Conservation (phyloP, 2,329 filamentous ascomycete species). For the Pyricularia pennisetigena region DNA sequence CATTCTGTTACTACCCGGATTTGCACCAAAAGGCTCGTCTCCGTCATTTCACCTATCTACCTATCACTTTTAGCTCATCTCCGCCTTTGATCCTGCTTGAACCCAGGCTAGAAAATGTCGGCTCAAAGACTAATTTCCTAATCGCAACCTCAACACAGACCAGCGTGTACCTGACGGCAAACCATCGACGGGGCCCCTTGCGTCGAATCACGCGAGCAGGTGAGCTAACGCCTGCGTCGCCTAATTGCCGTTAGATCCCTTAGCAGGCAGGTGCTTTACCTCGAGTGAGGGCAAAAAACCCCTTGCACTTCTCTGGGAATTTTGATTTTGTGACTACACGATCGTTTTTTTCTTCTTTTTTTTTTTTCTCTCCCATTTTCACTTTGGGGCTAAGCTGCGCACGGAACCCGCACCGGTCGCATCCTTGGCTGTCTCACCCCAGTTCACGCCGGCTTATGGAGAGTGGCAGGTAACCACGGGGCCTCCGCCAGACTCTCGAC, state of each 20-base stretch:
- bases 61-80: neutral
- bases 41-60: too few relatives aligned
- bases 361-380: neutral
- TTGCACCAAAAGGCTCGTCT: neutral
- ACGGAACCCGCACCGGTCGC: neutral
- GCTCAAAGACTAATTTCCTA: neutral
- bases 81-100: neutral
- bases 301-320: neutral
- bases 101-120: neutral
- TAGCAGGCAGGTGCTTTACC: neutral
- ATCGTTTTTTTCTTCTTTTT: neutral
- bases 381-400: neutral
- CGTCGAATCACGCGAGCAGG: neutral
- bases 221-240: neutral
- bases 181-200: neutral
- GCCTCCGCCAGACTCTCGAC: neutral
- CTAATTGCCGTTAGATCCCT: neutral
- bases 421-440: neutral
- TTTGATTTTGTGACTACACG: neutral
- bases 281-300: neutral
- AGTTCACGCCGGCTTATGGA: neutral
- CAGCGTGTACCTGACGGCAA: neutral
- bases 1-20: neutral
- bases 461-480: neutral
- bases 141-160: neutral